A percentile compares a stretch with the other conserved stretches of the same genome.
Conservation (phyloP, 805 yeast species). For the Ogataea polymorpha region DNA sequence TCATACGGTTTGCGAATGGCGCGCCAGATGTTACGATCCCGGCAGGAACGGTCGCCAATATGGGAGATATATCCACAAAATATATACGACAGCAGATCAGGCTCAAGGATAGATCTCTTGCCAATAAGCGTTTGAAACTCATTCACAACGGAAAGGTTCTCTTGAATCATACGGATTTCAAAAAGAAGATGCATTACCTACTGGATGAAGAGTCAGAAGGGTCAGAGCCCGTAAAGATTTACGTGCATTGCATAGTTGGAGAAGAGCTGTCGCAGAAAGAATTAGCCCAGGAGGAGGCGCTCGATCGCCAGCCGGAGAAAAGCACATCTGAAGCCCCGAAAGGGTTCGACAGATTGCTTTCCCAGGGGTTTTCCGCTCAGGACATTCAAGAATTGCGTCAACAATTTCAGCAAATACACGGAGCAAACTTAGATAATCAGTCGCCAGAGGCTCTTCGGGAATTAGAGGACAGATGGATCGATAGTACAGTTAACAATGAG, state of each 20-base stretch:
- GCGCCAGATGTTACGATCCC: conserved; percentile 41
- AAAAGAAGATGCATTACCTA: conserved; percentile 41
- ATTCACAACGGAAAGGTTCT: conserved; percentile 69
- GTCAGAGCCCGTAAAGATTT: conserved; percentile 38
- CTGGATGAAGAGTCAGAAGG: conserved; percentile 19
- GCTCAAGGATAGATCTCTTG: conserved; percentile 23
- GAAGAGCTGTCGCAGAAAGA: conserved; percentile 54
- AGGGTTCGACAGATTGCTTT: conserved; percentile 81
- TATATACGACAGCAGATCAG: conserved; percentile 45
- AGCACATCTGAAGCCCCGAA: conserved; percentile 65
- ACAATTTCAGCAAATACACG: conserved; percentile 73
- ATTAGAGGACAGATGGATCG: conserved; percentile 86
- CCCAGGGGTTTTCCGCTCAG: conserved; percentile 78
- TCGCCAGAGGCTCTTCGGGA: conserved; percentile 55
- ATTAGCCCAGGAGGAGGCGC: conserved; percentile 54
- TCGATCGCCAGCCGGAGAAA: conserved; percentile 52
- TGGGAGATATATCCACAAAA: conserved; percentile 36
- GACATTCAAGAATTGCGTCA: conserved; percentile 70
- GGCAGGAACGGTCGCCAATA: conserved; percentile 19
- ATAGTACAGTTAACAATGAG: conserved; percentile 60
- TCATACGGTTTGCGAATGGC: conserved; percentile 46
- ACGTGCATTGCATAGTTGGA: conserved; percentile 79
- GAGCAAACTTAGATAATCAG: conserved; percentile 32
- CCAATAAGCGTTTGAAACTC: conserved; percentile 52
- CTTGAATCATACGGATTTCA: conserved; percentile 52